Evolutionary conservation across 106 monocot species (phyloP).

Genomic region (Chionographis japonica): DNA sequence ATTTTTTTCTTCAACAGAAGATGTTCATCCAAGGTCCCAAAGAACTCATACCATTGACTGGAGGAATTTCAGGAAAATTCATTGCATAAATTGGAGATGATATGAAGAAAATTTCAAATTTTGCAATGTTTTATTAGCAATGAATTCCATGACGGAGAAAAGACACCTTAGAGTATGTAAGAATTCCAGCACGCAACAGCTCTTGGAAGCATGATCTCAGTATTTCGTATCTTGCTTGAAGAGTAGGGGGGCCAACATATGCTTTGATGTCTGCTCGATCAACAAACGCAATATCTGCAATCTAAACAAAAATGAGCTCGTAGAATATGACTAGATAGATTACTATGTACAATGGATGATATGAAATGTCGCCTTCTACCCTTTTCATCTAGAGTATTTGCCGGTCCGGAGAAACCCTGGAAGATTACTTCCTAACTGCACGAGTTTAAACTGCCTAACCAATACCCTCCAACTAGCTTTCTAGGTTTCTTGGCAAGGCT

Average conservation of each 20-base stretch:
- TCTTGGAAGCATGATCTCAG: conserved; percentile 85
- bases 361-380: too few species aligned
- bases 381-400: too few species aligned
- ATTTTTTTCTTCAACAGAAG: too few species aligned
- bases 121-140: not conserved
- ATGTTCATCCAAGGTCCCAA: too few species aligned
- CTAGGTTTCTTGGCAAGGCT: too few species aligned
- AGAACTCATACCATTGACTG: too few species aligned
- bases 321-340: not conserved
- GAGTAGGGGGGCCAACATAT: conserved; percentile 87
- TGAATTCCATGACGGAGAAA: not conserved
- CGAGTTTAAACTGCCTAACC: too few species aligned
- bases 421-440: not conserved
- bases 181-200: conserved; percentile 63
- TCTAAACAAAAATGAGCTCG: conserved; percentile 38
- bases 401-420: not conserved
- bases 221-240: conserved; percentile 91
- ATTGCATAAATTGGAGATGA: too few species aligned
- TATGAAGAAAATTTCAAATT: not conserved
- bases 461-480: too few species aligned
- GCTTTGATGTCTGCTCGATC: conserved; percentile 98
- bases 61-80: too few species aligned
- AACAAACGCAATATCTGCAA: conserved; percentile 99
- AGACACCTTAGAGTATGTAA: conserved; percentile 47
- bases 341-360: too few species aligned